Percentiles rank a stretch among this genome's conserved stretches.
phyloP scores from a whole-genome alignment of 768 basidiomycete species.

The Calocybe cyanea region DNA sequence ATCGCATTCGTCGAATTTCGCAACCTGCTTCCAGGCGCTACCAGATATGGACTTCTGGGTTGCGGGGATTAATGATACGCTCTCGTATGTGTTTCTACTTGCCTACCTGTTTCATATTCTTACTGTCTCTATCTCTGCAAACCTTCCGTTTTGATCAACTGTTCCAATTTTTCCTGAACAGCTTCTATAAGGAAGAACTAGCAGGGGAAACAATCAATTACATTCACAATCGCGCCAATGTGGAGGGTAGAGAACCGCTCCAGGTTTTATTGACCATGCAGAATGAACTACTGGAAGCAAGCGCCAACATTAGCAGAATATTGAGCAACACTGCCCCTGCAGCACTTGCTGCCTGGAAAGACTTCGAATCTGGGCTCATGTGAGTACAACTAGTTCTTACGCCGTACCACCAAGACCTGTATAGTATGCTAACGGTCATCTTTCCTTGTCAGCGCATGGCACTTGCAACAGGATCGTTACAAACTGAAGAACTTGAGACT shows the following conservation, averaged over 20 bases:
- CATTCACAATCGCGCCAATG: constrained; percentile 9
- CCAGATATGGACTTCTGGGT: constrained; percentile 18
- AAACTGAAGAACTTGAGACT: constrained; percentile 4
- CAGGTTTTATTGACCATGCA: constrained; percentile 11
- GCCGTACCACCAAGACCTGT: too few species aligned
- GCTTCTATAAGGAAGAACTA: constrained; percentile 19
- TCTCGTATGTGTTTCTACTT: constrained; percentile 9
- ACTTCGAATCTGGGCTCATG: constrained; percentile 11
- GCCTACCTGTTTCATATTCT: not conserved
- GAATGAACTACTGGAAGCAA: constrained; percentile 9
- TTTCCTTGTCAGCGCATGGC: constrained; percentile 6
- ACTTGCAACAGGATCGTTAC: constrained; percentile 10
- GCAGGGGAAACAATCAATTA: constrained; percentile 15
- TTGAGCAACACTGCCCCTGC: not conserved
- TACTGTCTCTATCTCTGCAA: too few species aligned
- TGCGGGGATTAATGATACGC: constrained; percentile 7
- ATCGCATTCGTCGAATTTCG: constrained; percentile 8
- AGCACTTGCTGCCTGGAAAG: constrained; percentile 11
- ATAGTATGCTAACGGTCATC: not conserved
- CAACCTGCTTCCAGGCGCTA: constrained; percentile 16
- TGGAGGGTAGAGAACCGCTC: constrained; percentile 4
- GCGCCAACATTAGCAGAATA: constrained; percentile 3
- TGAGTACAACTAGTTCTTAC: constrained; percentile 2
- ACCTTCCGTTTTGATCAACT: too few species aligned
- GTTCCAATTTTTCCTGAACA: not conserved